Evolutionary conservation across 805 yeast genomes (phyloP), one percentile per base, ranked within the genome.

Genomic region (Kodamaea fukazawae): DNA sequence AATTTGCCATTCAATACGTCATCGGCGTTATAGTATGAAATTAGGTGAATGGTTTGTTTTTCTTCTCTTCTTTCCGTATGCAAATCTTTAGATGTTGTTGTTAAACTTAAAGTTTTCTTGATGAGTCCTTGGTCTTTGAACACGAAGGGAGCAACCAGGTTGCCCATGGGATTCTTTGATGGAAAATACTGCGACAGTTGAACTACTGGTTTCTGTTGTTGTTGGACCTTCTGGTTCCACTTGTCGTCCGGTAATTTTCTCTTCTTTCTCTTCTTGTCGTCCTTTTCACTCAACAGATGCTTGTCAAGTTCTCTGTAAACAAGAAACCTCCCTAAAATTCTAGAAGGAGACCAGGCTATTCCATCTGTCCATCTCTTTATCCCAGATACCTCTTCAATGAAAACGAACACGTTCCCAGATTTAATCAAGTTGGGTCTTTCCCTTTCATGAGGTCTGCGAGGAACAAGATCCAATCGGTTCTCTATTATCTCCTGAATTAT

Each of bases 341-440:
- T 70, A 2, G 95, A 83, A 0, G 97, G 96, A 2, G 90, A 80
- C 98, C 98, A 90, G 10, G 90, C 71, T 10, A 86, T 77, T n/a
- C 96, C 96, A 55, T 90, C 98, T 1, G 98, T 90, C 98, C 98
- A 90, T 43, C 98, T 71, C 57, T 85, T 86, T 44, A 90, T 89
- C 2, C 91, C 89, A 0, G 90, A 80, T 9, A 75, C 68, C 49
- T 84, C 87, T 60, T 90, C 96, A 34, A 83, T 76, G 54, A 90
- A 89, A 1, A 91, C 87, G 61, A 90, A 89, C 1, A 88, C 80
- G 49, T 80, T 79, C 0, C 96, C 96, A 7, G 88, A 80, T 40
- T 71, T 65, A 25, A 90, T 87, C 36, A 87, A 66, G 3, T 63
- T 60, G 1, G 72, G 53, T 12, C 96, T 70, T 61, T 89, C 96